These are phyloP conservation scores for Phytophthora litchii DNA, from an alignment of 352 stramenopile species.

Conservation along the genomic window DNA sequence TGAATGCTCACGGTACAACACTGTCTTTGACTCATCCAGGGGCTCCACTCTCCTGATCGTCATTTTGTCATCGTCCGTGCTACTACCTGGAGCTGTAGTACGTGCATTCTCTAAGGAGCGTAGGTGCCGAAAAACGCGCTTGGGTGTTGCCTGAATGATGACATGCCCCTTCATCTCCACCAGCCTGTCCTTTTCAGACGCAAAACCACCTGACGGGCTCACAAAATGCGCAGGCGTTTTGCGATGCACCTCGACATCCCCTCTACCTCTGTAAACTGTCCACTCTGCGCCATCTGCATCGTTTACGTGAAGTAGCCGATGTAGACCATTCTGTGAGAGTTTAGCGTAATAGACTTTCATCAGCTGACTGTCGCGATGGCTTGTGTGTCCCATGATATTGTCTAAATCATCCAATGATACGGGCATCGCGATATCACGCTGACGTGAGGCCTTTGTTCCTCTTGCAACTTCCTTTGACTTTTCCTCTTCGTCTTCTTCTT, in stretches of 20 bases:
- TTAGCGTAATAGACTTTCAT: conserved; percentile 81
- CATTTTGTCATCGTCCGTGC: conserved; percentile 37
- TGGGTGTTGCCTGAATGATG: conserved; percentile 47
- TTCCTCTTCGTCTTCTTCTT: conserved; percentile 39
- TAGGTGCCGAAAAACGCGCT: conserved; percentile 67
- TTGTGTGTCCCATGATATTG: conserved; percentile 59
- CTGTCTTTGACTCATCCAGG: conserved; percentile 62
- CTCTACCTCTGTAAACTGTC: conserved; percentile 43
- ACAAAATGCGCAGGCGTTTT: conserved; percentile 45
- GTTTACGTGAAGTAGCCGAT: conserved; percentile 54
- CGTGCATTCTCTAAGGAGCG: conserved; percentile 55
- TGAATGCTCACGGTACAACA: conserved; percentile 70
- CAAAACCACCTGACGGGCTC: conserved; percentile 27
- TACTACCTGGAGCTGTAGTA: conserved; percentile 22
- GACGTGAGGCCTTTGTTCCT: conserved; percentile 23
- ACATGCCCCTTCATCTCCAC: conserved; percentile 82
- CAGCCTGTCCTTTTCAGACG: conserved; percentile 49
- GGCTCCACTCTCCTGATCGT: conserved; percentile 65
- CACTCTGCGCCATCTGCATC: conserved; percentile 44
- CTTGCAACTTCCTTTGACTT: conserved; percentile 24
- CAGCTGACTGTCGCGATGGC: conserved; percentile 69
- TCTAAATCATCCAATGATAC: conserved; percentile 62
- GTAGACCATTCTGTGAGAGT: conserved; percentile 61
- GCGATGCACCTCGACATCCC: conserved; percentile 46
- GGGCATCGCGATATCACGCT: conserved; percentile 22